Percentiles rank a stretch among this genome's conserved stretches.
Evolutionary conservation across 2,329 filamentous ascomycete genomes (phyloP).

Genomic region (Aspergillus sp.): DNA sequence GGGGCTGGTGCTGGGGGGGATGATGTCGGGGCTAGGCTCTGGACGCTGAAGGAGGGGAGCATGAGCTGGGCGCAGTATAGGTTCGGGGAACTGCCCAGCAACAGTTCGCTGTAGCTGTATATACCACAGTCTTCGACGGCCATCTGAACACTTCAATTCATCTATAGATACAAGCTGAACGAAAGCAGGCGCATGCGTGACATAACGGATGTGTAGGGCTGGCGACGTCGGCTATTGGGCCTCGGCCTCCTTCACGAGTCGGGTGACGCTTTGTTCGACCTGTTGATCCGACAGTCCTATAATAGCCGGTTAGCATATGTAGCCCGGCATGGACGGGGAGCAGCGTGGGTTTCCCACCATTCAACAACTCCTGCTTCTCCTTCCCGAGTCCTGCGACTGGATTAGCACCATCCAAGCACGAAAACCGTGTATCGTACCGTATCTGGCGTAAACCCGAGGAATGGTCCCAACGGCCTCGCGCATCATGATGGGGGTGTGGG

Average conservation of each 20-base stretch:
- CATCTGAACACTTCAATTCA: constrained; percentile 21
- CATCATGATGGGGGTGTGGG: constrained; percentile 83
- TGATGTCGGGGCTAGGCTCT: constrained; percentile 38
- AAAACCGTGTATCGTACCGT: constrained; percentile 53
- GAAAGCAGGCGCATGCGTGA: constrained; percentile 14
- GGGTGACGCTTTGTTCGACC: constrained; percentile 59
- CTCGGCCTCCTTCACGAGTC: constrained; percentile 48
- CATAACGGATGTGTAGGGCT: constrained; percentile 10
- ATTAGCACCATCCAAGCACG: constrained; percentile 10
- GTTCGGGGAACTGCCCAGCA: constrained; percentile 33
- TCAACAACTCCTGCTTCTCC: constrained; percentile 56
- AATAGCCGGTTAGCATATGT: constrained; percentile 1
- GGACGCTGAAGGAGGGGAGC: constrained; percentile 42
- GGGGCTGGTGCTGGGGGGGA: constrained; percentile 46
- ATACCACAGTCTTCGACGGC: too few relatives aligned
- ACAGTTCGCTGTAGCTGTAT: constrained; percentile 14
- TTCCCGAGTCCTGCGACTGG: constrained; percentile 51
- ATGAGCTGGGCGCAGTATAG: constrained; percentile 49
- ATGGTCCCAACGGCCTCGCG: constrained; percentile 79
- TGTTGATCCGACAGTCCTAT: constrained; percentile 59
- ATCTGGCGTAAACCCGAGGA: constrained; percentile 85
- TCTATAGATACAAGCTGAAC: constrained; percentile 30
- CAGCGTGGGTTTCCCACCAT: constrained; percentile 37
- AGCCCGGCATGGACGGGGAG: not conserved
- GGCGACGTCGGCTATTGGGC: constrained; percentile 21